These are phyloP conservation scores for Backusella liffmaniae DNA, from an alignment of 192 early-diverging fungal species.

Conservation along the genomic window DNA sequence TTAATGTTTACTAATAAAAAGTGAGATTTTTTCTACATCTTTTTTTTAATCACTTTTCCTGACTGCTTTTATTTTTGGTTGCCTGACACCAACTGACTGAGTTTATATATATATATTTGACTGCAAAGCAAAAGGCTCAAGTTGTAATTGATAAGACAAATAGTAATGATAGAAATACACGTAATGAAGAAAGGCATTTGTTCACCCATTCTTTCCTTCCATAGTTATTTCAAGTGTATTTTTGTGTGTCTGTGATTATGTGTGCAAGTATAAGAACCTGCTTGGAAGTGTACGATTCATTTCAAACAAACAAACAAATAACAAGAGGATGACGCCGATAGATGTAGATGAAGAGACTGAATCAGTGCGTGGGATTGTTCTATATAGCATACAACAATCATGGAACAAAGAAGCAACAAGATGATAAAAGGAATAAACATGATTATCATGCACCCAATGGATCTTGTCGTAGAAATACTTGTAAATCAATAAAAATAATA, in stretches of 20 bases:
- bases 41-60: background rate
- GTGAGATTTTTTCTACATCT: background rate
- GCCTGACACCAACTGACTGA: too few relatives aligned
- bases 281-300: background rate
- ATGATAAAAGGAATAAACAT: too few relatives aligned
- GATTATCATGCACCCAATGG: too few relatives aligned
- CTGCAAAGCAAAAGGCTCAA: background rate
- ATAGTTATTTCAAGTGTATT: background rate
- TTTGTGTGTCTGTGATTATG: background rate
- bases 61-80: background rate
- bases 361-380: too few relatives aligned
- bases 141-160: background rate
- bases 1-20: background rate
- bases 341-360: too few relatives aligned
- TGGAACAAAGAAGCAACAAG: too few relatives aligned
- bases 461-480: too few relatives aligned
- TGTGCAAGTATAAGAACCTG: background rate
- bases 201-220: background rate
- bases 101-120: background rate
- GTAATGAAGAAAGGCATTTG: background rate
- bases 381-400: too few relatives aligned
- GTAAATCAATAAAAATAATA: background rate
- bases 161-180: background rate
- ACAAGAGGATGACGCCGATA: background rate
- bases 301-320: background rate